phyloP scores from a whole-genome alignment of 306 rosid species.

The Cucurbita maxima region DNA sequence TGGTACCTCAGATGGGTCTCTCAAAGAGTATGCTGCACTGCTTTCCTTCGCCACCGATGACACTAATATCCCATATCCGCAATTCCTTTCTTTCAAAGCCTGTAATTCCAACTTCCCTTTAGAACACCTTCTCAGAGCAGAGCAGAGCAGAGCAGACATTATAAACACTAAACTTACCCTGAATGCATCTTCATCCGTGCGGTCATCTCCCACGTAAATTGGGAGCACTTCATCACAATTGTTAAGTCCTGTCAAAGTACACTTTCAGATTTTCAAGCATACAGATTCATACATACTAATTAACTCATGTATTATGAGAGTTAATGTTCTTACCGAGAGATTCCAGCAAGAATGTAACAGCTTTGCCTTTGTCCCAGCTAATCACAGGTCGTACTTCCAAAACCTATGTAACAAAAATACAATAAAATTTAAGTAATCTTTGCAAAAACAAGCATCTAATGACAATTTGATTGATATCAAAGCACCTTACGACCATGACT shows the following conservation, averaged over 20 bases:
- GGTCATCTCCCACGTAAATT: slow-evolving; percentile 85
- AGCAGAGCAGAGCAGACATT: too few species aligned
- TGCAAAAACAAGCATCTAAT: too few species aligned
- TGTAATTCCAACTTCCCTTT: slow-evolving; percentile 4
- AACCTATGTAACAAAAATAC: too few species aligned
- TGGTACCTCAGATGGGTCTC: slow-evolving; percentile 80
- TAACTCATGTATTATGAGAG: too few species aligned
- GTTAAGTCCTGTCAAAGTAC: slow-evolving; percentile 35
- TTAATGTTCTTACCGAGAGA: slow-evolving; percentile 54
- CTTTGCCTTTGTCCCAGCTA: slow-evolving; percentile 95
- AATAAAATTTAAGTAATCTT: not conserved
- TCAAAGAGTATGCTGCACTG: slow-evolving; percentile 66
- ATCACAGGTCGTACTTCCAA: slow-evolving; percentile 88
- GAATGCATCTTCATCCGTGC: slow-evolving; percentile 91
- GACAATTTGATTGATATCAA: too few species aligned
- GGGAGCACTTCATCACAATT: slow-evolving; percentile 80
- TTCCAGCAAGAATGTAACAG: slow-evolving; percentile 82
- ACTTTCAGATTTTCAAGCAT: slow-evolving; percentile 10
- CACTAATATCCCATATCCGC: slow-evolving; percentile 78
- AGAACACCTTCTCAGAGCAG: too few species aligned
- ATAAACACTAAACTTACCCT: slow-evolving; percentile 29
- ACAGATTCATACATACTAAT: too few species aligned
- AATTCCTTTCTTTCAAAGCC: slow-evolving; percentile 63
- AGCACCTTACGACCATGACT: slow-evolving; percentile 98
- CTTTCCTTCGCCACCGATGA: slow-evolving; percentile 72